Evolutionary conservation across 208 protist genomes (phyloP).

Genomic region (Leishmania tropica): DNA sequence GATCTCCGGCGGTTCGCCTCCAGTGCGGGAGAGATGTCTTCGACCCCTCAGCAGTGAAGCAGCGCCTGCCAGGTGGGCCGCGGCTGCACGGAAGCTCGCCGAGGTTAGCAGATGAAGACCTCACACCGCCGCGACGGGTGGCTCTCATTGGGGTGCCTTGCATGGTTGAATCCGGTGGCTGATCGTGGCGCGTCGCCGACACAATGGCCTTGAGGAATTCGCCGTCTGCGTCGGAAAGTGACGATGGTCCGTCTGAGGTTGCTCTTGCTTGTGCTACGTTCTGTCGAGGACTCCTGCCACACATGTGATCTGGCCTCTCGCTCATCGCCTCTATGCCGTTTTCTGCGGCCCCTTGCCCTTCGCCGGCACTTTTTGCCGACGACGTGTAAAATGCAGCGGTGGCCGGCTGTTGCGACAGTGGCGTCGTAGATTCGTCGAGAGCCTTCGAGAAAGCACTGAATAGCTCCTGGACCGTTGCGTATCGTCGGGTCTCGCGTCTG

Average conservation of each 20-base stretch:
- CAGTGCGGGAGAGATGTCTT: not conserved
- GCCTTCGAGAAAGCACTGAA: slow-evolving; percentile 10
- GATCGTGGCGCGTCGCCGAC: not conserved
- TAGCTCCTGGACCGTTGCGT: slow-evolving; percentile 10
- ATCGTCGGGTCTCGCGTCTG: not conserved
- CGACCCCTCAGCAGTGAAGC: not conserved
- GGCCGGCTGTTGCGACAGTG: not conserved
- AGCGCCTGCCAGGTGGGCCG: not conserved
- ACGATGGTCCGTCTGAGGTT: not conserved
- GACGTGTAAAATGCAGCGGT: not conserved
- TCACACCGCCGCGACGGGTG: not conserved
- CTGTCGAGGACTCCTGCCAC: not conserved
- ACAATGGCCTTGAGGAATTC: not conserved
- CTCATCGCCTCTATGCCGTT: not conserved
- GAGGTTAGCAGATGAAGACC: not conserved
- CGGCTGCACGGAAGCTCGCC: not conserved
- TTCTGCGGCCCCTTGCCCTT: not conserved
- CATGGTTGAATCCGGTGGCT: not conserved
- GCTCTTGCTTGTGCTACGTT: not conserved
- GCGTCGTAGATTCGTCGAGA: not conserved
- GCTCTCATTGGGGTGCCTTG: not conserved
- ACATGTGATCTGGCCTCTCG: too few species aligned
- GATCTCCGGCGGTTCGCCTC: too few species aligned
- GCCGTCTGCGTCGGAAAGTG: not conserved
- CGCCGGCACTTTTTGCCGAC: not conserved